Conservation (phyloP, 2,329 filamentous ascomycete genomes). For the Arthrobotrys megalospora region DNA sequence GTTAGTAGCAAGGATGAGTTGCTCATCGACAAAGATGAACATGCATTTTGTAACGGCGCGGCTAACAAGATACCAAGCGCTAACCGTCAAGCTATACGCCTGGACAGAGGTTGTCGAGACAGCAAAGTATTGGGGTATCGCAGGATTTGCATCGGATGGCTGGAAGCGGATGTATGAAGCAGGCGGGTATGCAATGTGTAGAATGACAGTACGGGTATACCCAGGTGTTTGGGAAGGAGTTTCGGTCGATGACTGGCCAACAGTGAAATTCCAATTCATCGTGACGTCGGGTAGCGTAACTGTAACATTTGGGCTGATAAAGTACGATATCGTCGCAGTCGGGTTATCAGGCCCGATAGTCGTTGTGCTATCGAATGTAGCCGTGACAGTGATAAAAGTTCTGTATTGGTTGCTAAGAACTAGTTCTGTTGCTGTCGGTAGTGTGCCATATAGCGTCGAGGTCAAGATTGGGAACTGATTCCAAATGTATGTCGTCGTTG, state of each 20-base stretch:
- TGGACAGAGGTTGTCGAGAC: neutral
- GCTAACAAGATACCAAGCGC: constrained; percentile 21
- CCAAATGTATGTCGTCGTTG: constrained; percentile 31
- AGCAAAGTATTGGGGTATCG: constrained; percentile 38
- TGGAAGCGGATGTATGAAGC: constrained; percentile 40
- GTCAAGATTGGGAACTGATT: constrained; percentile 22
- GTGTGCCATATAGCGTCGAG: constrained; percentile 23
- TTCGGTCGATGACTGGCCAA: constrained; percentile 20
- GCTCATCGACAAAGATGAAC: constrained; percentile 41
- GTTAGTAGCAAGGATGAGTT: constrained; percentile 50
- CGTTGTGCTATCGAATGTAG: constrained; percentile 25
- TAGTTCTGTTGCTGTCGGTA: constrained; percentile 40
- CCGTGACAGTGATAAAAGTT: constrained; percentile 11
- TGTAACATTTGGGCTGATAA: constrained; percentile 41
- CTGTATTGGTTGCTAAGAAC: constrained; percentile 25
- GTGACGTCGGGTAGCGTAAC: neutral
- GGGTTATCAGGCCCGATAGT: constrained; percentile 51
- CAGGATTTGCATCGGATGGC: constrained; percentile 27
- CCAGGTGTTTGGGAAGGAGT: constrained; percentile 29
- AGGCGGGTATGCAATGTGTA: constrained; percentile 35
- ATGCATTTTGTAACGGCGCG: constrained; percentile 14
- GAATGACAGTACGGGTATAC: constrained; percentile 26
- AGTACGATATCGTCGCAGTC: constrained; percentile 43
- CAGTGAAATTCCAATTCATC: constrained; percentile 25
- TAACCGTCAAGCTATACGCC: neutral